Evolutionary conservation across 2,329 filamentous ascomycete species (phyloP), one percentile per base, ranked within the genome.

Genomic region (Monosporascus sp.): DNA sequence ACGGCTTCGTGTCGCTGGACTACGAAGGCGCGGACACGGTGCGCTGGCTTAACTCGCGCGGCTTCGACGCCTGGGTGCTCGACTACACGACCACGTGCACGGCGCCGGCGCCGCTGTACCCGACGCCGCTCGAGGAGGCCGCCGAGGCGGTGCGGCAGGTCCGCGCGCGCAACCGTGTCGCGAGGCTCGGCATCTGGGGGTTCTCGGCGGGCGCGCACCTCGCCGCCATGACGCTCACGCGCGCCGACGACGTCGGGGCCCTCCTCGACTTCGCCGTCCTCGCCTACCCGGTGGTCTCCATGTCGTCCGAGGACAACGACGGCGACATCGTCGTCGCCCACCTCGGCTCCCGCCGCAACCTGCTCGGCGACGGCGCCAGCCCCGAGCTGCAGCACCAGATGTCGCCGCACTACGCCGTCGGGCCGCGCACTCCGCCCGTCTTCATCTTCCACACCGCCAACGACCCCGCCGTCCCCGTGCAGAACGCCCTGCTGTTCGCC

Each of bases 381-480:
- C 14, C 50, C 5, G 50, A 51, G 36, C 51, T 57, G 51, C 50
- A 58, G 7, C 39, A 47, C 3, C 27, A 45, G 18, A 55, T 65
- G 52, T 63, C 57, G 7, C 63, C 65, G 11, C 59, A 67, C 54
- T 62, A 59, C 22, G 59, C 52, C 8, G 63, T 68, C 2, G 53
- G 52, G 7, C 51, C 27, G 5, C 38, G 49, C 17, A 64, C 63
- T 54, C 68, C 62, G 53, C 67, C 68, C 34, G 67, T 64, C 5
- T 72, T 73, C 57, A 27, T 68, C n/a, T 71, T 69, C 53, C 66
- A 68, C 53, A 65, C 65, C 2, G 55, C 64, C 45, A 64, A 68
- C 47, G 65, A 67, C 44, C 51, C 37, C 1, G 22, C 34, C 6
- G 66, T 68, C 15, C 55, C 61, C 6, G 62, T 68, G 1, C 54